These are phyloP conservation scores for Rhodotorula sphaerocarpa DNA, from an alignment of 768 basidiomycete species.

Conservation along the genomic window DNA sequence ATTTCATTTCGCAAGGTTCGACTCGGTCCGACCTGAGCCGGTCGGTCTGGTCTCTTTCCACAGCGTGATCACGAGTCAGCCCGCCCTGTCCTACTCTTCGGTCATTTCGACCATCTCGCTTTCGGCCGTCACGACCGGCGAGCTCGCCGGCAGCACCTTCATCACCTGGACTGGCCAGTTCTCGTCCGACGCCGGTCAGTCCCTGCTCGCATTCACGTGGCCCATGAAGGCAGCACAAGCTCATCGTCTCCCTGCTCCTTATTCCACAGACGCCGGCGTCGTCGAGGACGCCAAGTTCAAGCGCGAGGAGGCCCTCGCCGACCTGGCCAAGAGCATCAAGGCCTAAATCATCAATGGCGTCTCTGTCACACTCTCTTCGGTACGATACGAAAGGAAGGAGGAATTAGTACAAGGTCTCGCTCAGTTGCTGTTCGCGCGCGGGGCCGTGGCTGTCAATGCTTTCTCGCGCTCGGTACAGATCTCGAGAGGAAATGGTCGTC, in stretches of 20 bases:
- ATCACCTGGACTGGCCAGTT: slow-evolving; percentile 39
- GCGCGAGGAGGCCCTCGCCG: slow-evolving; percentile 41
- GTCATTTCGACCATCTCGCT: slow-evolving; percentile 41
- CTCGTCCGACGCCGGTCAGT: slow-evolving; percentile 36
- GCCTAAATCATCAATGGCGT: no score
- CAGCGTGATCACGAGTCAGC: slow-evolving; percentile 39
- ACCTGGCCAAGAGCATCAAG: slow-evolving; percentile 37
- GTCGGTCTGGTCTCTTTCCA: slow-evolving; percentile 8
- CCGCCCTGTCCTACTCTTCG: slow-evolving; percentile 41
- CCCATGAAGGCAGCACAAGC: no score
- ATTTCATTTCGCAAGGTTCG: no score
- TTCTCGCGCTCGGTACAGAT: no score
- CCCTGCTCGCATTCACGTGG: no score
- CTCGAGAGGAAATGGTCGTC: no score
- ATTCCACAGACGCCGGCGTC: slow-evolving; percentile 25
- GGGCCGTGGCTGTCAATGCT: no score
- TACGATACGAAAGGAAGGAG: no score
- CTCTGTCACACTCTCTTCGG: no score
- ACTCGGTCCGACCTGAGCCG: no score
- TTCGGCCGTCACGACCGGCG: slow-evolving; percentile 40
- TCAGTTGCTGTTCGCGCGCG: no score
- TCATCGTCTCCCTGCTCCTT: not conserved
- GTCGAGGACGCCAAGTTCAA: slow-evolving; percentile 41
- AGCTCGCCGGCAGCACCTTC: slow-evolving; percentile 36
- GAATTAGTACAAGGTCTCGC: no score